Evolutionary conservation across 805 yeast genomes (phyloP), one percentile per base, ranked within the genome.

Genomic region (Metschnikowia chrysomelidarum): DNA sequence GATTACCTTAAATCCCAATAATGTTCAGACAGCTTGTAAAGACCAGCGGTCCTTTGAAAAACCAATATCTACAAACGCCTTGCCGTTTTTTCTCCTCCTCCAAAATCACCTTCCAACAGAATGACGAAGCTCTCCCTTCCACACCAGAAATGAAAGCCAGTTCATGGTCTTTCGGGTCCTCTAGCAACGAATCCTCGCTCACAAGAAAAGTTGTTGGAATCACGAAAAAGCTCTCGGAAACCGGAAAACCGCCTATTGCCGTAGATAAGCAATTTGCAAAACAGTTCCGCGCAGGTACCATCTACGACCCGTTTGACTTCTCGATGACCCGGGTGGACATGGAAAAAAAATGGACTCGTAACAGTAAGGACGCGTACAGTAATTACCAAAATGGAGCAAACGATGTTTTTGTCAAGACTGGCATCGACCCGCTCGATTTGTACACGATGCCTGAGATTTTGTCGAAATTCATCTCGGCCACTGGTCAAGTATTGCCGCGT

Each of bases 301-400:
- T 77, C 0, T 87, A 87, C 54, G 91, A 84, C 49, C 93, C 96
- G 33, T 82, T 80, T 60, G 95, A 86, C 57, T 86, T 87, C 49
- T 75, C 85, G 19, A 59, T 77, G 51, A 76, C 80, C 29, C 76
- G 73, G 47, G 50, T 76, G 24, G 66, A 71, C 41, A 72, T 77
- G 47, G 80, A 76, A 30, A 66, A 57, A 44, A 51, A 46, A 34
- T 35, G 45, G 47, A 37, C 38, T 12, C 37, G 34, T 25, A 39
- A 40, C 24, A 39, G 35, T 18, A 37, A 39, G 35, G 63, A 64
- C 43, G 61, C 71, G 26, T 42, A 39, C 29, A 30, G 38, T 11
- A 38, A 39, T 28, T 47, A 47, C 38, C 26, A 36, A 10, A 36
- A 39, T 12, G 52, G 52, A 24, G 32, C 26, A 18, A 32, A 40